A percentile compares a stretch with the other conserved stretches of the same genome.
Evolutionary conservation across 2,329 filamentous ascomycete species (phyloP).

Genomic region (Hypoxylon sp.): DNA sequence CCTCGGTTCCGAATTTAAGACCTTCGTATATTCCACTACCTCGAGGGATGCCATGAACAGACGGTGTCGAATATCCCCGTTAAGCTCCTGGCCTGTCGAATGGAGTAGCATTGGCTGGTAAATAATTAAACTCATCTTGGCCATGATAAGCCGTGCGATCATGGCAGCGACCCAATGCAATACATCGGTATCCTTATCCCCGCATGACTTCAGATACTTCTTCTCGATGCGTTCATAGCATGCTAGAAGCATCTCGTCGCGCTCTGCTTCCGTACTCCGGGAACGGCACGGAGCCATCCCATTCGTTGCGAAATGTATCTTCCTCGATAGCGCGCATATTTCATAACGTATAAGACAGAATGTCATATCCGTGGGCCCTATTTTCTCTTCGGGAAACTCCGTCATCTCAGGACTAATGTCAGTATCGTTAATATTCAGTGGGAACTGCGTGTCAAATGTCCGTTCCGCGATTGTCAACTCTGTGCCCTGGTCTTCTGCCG

Average conservation of each 20-base stretch:
- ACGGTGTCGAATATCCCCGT: conserved; percentile 59
- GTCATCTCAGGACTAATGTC: conserved; percentile 66
- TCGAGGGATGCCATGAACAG: conserved; percentile 68
- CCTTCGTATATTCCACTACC: conserved; percentile 69
- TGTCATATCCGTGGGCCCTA: conserved; percentile 69
- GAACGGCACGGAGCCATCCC: conserved; percentile 54
- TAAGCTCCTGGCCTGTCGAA: conserved; percentile 56
- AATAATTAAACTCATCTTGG: conserved; percentile 69
- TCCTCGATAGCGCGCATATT: conserved; percentile 60
- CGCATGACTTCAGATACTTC: conserved; percentile 67
- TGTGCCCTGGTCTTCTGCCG: conserved; percentile 72
- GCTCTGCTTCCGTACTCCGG: conserved; percentile 59
- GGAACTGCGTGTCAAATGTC: conserved; percentile 68
- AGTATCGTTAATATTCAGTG: conserved; percentile 71
- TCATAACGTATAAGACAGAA: conserved; percentile 63
- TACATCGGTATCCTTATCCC: conserved; percentile 61
- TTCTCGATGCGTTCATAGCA: conserved; percentile 66
- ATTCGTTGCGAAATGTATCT: conserved; percentile 58
- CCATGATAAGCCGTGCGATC: conserved; percentile 65
- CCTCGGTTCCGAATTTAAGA: conserved; percentile 65
- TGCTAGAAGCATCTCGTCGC: conserved; percentile 62
- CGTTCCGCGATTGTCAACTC: conserved; percentile 63
- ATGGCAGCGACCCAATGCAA: conserved; percentile 68
- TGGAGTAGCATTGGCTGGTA: conserved; percentile 68
- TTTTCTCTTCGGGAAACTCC: conserved; percentile 62